phyloP scores from a whole-genome alignment of 192 early-diverging fungal genomes.

The Gaertneriomyces semiglobifer region DNA sequence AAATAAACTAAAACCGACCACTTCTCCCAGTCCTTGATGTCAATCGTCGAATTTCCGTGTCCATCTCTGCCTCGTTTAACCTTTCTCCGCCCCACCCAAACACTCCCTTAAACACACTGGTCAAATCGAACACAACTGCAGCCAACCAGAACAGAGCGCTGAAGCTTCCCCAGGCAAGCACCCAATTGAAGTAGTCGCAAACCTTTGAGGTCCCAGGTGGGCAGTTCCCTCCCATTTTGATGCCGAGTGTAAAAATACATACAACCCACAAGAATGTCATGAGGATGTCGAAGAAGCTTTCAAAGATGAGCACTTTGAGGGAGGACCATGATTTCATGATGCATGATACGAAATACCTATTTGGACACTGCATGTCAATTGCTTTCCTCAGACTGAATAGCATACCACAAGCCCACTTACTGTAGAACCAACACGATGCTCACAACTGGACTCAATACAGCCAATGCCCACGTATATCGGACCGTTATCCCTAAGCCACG shows the following conservation, averaged over 20 bases:
- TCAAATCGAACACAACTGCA: constrained; percentile 30
- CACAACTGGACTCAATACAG: constrained; percentile 31
- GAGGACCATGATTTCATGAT: constrained; percentile 42
- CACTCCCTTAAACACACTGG: constrained; percentile 19
- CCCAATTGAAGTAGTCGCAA: constrained; percentile 36
- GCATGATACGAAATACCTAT: constrained; percentile 37
- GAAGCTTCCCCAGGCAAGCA: constrained; percentile 30
- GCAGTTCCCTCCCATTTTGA: constrained; percentile 17
- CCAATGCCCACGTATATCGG: constrained; percentile 36
- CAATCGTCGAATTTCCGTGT: constrained; percentile 31
- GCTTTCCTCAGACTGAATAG: too few species aligned
- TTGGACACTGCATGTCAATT: too few species aligned
- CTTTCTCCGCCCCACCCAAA: constrained; percentile 34
- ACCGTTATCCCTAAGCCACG: constrained; percentile 12
- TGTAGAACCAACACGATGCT: constrained; percentile 33
- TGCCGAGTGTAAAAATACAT: constrained; percentile 8
- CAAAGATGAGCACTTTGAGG: constrained; percentile 27
- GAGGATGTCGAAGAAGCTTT: constrained; percentile 28
- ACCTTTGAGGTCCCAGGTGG: neutral
- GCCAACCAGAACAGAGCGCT: constrained; percentile 29
- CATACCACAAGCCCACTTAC: constrained; percentile 20
- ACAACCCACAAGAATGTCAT: constrained; percentile 27
- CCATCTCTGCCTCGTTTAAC: constrained; percentile 33
- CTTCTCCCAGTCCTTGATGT: neutral
- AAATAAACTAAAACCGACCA: too few species aligned